Evolutionary conservation across 805 yeast genomes (phyloP).

Genomic region (Wickerhamiella sorbophila): DNA sequence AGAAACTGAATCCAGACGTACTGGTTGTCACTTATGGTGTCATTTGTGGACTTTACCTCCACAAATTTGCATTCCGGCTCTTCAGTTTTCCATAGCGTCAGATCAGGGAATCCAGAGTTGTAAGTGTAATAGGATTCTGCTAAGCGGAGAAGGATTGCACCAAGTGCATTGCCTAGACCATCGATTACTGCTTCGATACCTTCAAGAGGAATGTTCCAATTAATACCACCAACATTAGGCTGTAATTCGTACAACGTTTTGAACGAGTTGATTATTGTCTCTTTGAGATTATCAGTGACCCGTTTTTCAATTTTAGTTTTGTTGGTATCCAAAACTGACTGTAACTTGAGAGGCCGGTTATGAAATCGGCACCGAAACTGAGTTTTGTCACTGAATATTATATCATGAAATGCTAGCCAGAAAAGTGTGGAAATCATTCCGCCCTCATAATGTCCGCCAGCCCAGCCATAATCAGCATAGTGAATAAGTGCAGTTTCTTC

Average conservation of each 20-base stretch:
- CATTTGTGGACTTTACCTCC: constrained; percentile 28
- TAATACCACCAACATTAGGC: constrained; percentile 21
- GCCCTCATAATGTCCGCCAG: constrained; percentile 26
- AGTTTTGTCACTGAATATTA: constrained; percentile 20
- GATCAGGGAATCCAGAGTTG: constrained; percentile 26
- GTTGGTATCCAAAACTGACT: constrained; percentile 16
- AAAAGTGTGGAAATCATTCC: constrained; percentile 22
- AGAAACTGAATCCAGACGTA: constrained; percentile 26
- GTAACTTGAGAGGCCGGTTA: constrained; percentile 21
- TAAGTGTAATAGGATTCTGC: constrained; percentile 16
- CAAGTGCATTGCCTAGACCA: constrained; percentile 8
- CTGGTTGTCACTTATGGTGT: constrained; percentile 26
- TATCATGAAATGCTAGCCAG: constrained; percentile 21
- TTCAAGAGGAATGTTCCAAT: constrained; percentile 19
- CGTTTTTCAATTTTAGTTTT: constrained; percentile 17
- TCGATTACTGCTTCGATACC: constrained; percentile 5
- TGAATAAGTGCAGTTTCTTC: constrained; percentile 24
- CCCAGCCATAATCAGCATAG: constrained; percentile 21
- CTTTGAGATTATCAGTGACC: constrained; percentile 9
- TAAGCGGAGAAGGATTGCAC: constrained; percentile 8
- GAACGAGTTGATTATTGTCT: constrained; percentile 2
- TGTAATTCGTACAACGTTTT: constrained; percentile 9
- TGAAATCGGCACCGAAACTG: constrained; percentile 25
- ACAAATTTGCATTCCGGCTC: constrained; percentile 17
- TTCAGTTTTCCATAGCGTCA: constrained; percentile 23